Base-by-base conservation (phyloP, 805 yeast species). In the Lipomyces oligophaga region DNA sequence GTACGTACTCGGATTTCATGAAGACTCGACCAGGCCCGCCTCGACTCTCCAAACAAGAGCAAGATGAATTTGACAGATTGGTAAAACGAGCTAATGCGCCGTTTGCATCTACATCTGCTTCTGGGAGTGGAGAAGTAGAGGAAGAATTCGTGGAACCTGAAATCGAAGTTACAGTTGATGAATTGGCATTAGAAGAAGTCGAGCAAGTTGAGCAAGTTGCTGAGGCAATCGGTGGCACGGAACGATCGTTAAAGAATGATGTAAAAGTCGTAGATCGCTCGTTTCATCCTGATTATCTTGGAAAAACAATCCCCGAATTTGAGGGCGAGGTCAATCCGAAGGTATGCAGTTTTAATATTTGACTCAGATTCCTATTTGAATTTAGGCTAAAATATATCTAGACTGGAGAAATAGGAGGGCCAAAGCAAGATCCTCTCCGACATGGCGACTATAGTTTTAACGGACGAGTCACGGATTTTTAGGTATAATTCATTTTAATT, bases 371-470 rank as follows among this genome's bases (percentile, higher is more conserved):
- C 27, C 8, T 19, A 16, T 26, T 15, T 1, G 11, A 28, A 13
- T 19, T 8, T 3, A 28, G 15, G 24, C 34, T 30, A 13, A n/a
- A 8, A 19, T 15, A 8, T 21, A 20, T 16, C 5, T 49, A 63
- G 41, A 93, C 98, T 0, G 98, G 98, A 2, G 98, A 93, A 67
- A 73, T 83, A 19, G 96, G 96, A 38, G 98, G 98, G 0, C 98
- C 98, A 21, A 93, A 93, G 62, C 97, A 93, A 65, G 97, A 93
- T 62, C 98, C 98, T 0, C 73, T 87, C 54, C 79, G 80, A 59
- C 90, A 86, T 59, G 88, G 88, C 15, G 97, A 89, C 60, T 93
- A 94, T 78, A 82, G 96, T 6, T 93, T 83, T 66, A 90, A 93
- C 62, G 98, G 98, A 0, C 78, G 97, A 63, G 96, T 87, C 25